Evolutionary conservation across 2,329 filamentous ascomycete species (phyloP), one percentile per base, ranked within the genome.

Genomic region (Arthroderma sp.): DNA sequence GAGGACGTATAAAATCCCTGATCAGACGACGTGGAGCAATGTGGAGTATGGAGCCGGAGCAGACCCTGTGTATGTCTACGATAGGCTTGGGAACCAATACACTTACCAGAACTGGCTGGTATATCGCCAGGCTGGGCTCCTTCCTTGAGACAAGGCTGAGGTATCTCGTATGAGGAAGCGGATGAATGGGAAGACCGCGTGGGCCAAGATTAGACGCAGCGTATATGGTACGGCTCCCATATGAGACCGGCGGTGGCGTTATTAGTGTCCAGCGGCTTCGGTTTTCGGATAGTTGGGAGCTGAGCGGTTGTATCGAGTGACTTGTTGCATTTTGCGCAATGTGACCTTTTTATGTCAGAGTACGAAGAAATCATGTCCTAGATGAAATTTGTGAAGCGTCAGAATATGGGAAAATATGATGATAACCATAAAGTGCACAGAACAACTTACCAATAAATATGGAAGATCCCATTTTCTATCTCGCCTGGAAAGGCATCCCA

Each of bases 351-450:
- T 47, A 68, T 55, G 45, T 64, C 57, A 8, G 59, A 50, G 49
- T 67, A 69, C 15, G 66, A 64, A 29, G 60, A 54, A 6, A 67
- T 61, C 58, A 66, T 65, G 42, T 66, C 62, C 66, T 69, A 28
- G 28, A 39, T 6, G 15, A 3, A 22, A 22, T 22, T 22, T 22
- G 15, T 22, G 15, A 22, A 22, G 15, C 15, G 15, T 22, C 15
- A 22, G 15, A 22, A 22, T 22, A 22, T 22, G 15, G 15, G 15
- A 22, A 22, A 22, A 22, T 22, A 30, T 31, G 5, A 6, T 4
- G 8, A 31, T 7, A 31, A 30, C 29, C 30, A 38, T 15, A 7
- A 37, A 7, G 6, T 6, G 38, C 22, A 7, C 36, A 1, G 2
- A 43, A 29, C 11, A 40, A 57, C 63, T 50, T 50, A 66, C 62